Base-by-base conservation (phyloP, 371 early-diverging fungal genomes). In the Globomyces sp. region DNA sequence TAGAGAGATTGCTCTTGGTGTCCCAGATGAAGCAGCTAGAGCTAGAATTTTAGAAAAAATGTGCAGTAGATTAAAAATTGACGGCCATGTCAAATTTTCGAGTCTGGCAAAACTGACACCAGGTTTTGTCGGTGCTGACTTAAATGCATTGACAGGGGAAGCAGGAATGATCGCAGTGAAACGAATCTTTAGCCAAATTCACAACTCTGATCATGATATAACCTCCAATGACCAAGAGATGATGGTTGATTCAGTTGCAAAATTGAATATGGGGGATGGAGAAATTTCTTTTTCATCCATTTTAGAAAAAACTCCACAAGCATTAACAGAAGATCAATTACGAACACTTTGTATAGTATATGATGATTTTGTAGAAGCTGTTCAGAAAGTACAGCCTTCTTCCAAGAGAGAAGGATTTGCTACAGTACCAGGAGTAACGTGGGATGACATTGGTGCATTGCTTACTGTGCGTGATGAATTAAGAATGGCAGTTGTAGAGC, bases 51-150 rank as follows among this genome's bases (percentile, higher is more conserved):
- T 99, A 9, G 74, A 81, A 34, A 98, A 99, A 10, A 85, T 99
- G 71, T 88, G 94, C 44, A 80, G 85, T 50, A 95, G 95, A 64
- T 84, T 99, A 69, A 83, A 87, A 48, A 74, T 99, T 36, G 83
- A 89, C 1, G 94, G 94, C 34, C 87, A 89, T 58, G 86, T 99
- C 70, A 94, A 98, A 74, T 90, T 95, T 69, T 79, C 83, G 37
- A 83, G 85, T 53, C 85, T 99, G 24, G 96, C 99, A 10, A 91
- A 92, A 67, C 82, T 92, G 68, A 96, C 98, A 0, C 99, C 99
- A 24, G 99, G 99, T 5, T 99, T 95, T 80, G 99, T 99, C 2
- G 99, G 99, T 48, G 98, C 98, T 3, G 99, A 99, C 83, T 81
- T 99, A 58, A 93, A 92, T 46, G 96, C 98, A 1, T 80, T 99